Conservation (phyloP, 345 rosid species). For the Capsella bursapastoris region DNA sequence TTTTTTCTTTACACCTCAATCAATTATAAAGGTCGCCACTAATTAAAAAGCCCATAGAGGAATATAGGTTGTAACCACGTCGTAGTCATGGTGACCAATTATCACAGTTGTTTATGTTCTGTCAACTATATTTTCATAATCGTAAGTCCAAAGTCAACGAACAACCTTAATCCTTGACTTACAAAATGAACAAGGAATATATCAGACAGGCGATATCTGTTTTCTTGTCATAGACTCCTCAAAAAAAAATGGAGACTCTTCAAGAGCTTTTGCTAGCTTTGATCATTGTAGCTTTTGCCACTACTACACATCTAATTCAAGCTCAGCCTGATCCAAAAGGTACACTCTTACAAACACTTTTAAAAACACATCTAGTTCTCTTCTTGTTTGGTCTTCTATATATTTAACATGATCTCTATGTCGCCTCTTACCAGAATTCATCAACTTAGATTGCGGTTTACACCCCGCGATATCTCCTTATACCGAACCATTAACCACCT, state of each 20-base stretch:
- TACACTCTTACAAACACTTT: slow-evolving; percentile 11
- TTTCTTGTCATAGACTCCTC: background rate
- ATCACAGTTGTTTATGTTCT: slow-evolving; percentile 21
- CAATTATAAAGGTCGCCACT: background rate
- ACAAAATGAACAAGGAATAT: background rate
- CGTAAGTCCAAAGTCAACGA: slow-evolving; percentile 27
- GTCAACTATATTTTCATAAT: slow-evolving; percentile 15
- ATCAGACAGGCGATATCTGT: slow-evolving; percentile 23
- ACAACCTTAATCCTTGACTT: slow-evolving; percentile 37
- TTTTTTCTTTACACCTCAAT: no score
- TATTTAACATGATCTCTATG: background rate
- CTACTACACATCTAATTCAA: slow-evolving; percentile 7
- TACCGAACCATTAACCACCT: slow-evolving; percentile 29
- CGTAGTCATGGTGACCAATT: slow-evolving; percentile 17
- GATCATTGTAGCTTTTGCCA: slow-evolving; percentile 22
- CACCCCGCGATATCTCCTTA: slow-evolving; percentile 31
- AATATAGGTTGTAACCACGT: slow-evolving; percentile 32
- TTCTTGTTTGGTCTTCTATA: background rate
- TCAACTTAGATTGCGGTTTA: slow-evolving; percentile 56
- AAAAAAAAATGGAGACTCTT: slow-evolving; percentile 21
- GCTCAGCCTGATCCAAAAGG: slow-evolving; percentile 43
- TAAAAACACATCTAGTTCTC: background rate
- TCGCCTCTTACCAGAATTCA: slow-evolving; percentile 44
- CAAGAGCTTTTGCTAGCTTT: slow-evolving; percentile 21
- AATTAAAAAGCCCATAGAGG: background rate